These are phyloP conservation scores for Colletotrichum tabaci DNA, from an alignment of 2,329 filamentous ascomycete species.

Conservation along the genomic window DNA sequence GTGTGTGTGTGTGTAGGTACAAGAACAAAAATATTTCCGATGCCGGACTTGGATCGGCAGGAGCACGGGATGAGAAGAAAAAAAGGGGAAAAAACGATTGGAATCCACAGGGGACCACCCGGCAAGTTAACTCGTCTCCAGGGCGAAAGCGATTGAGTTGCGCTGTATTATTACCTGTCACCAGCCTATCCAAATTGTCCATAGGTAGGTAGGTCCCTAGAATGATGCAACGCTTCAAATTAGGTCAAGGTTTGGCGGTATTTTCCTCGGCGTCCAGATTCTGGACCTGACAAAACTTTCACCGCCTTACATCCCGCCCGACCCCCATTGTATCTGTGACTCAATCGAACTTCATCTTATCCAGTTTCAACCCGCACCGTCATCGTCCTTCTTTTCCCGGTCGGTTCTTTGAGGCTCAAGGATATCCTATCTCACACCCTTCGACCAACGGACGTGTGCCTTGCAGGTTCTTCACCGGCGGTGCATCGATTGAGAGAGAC, in stretches of 20 bases:
- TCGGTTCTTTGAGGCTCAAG: neutral
- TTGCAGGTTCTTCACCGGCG: neutral
- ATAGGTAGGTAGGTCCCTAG: neutral
- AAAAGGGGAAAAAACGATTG: neutral
- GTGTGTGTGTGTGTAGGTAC: neutral
- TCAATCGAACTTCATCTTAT: constrained; percentile 12
- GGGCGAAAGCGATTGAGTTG: neutral
- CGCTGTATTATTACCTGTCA: neutral
- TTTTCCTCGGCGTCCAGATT: neutral
- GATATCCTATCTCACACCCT: neutral
- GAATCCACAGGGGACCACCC: neutral
- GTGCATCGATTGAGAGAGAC: neutral
- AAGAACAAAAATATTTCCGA: neutral
- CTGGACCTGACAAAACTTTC: constrained; percentile 1
- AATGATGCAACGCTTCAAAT: neutral
- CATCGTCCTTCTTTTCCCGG: constrained; percentile 1
- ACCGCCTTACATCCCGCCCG: constrained; percentile 12
- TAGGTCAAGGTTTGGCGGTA: neutral
- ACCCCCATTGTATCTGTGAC: constrained; percentile 1
- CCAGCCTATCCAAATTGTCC: too few species aligned
- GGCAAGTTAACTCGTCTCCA: neutral
- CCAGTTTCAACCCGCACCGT: neutral
- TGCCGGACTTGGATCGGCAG: neutral
- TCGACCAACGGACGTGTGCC: neutral
- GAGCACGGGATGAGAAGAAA: too few species aligned